Conservation (phyloP, 2,329 filamentous ascomycete genomes). For the Cladophialophora bantiana region DNA sequence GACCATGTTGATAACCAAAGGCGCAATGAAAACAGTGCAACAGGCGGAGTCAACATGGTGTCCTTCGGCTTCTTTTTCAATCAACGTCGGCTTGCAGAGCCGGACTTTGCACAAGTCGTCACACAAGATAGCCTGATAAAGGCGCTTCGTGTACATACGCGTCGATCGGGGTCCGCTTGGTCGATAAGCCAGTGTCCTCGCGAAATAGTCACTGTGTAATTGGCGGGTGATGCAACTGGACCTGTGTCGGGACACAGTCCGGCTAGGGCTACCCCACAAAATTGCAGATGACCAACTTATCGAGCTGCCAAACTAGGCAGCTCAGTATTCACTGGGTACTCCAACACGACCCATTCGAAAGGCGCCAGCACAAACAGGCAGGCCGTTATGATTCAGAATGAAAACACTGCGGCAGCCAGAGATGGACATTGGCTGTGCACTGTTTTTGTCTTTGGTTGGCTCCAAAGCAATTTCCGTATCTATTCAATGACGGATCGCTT, state of each 20-base stretch:
- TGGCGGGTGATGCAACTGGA: not conserved
- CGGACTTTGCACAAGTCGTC: not conserved
- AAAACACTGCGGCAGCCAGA: not conserved
- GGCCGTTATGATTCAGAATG: slow-evolving; percentile 1
- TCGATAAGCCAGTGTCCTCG: slow-evolving; percentile 13
- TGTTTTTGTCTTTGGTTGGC: not conserved
- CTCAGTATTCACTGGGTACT: slow-evolving; percentile 9
- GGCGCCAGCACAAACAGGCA: not conserved
- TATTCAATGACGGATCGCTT: not conserved
- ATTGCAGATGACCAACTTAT: slow-evolving; percentile 19
- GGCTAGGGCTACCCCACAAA: slow-evolving; percentile 15
- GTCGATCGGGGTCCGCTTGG: slow-evolving; percentile 2
- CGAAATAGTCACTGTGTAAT: not conserved
- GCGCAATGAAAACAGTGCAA: not conserved
- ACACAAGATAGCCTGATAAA: slow-evolving; percentile 5
- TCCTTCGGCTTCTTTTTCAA: not conserved
- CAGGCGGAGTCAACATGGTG: not conserved
- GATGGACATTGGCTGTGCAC: not conserved
- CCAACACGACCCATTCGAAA: not conserved
- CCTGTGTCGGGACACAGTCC: not conserved
- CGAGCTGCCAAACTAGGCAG: slow-evolving; percentile 33
- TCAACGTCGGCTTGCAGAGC: not conserved
- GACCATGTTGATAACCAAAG: not conserved
- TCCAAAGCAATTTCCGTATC: not conserved
- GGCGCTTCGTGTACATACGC: slow-evolving; percentile 2